Evolutionary conservation across 2,329 filamentous ascomycete genomes (phyloP), one percentile per base, ranked within the genome.

Genomic region (Metarhizium sp.): DNA sequence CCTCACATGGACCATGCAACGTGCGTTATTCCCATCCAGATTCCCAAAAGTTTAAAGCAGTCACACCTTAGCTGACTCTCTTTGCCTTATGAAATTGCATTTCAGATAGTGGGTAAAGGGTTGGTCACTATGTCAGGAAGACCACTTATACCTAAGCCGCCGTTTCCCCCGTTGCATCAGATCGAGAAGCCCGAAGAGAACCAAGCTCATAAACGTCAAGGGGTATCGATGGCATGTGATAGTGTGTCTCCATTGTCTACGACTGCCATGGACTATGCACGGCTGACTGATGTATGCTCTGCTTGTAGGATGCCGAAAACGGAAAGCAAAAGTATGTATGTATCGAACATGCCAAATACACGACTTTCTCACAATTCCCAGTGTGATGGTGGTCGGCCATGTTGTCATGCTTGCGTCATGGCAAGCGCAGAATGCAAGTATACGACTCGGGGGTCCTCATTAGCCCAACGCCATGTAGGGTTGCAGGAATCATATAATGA

Each of bases 371-470:
- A 53, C n/a, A 10, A 50, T 38, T 16, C 18, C 2, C 25, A 60
- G 59, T 59, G 59, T 51, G 52, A 60, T 36, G 57, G 59, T 30
- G 20, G 45, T 1, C 43, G 42, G n/a, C 57, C 49, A 10, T 49
- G 13, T 8, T 58, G 57, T n/a, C n/a, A 2, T 13, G n/a, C 18
- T n/a, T 58, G 57, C 32, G 3, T 38, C 14, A 18, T 11, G 2
- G 30, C 43, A 13, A 20, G 18, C 1, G 25, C 29, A 20, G 43
- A 46, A 3, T 56, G 54, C 20, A 50, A 50, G 36, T 56, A 53
- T 14, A 40, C 11, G 3, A 18, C 29, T 7, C 50, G 54, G 18
- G 49, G 43, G 4, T 18, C 50, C 14, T 36, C 50, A 16, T 29
- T 56, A 20, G 25, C 11, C 11, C 34, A 53, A 10, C 50, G 46